These are phyloP conservation scores for Fusarium sp. DNA, from an alignment of 2,329 filamentous ascomycete genomes.

Conservation along the genomic window DNA sequence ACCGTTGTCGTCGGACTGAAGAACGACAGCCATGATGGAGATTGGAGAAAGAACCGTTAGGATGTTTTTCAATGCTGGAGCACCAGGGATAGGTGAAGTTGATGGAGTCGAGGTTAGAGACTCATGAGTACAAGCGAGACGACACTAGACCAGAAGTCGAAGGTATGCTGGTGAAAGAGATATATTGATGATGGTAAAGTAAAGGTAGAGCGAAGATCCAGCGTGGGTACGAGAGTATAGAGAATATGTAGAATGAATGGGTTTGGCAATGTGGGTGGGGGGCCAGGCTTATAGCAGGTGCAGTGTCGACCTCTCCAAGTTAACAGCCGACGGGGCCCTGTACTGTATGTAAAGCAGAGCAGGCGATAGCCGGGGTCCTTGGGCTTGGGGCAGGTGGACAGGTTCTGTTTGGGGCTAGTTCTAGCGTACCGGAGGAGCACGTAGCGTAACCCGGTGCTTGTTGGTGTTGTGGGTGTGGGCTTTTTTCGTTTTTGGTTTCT, in stretches of 20 bases:
- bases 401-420: constrained; percentile 43
- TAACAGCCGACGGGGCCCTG: not conserved
- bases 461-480: constrained; percentile 29
- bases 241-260: constrained; percentile 36
- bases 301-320: constrained; percentile 22
- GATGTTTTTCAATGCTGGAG: constrained; percentile 41
- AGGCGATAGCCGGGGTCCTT: constrained; percentile 33
- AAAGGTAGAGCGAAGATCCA: constrained; percentile 25
- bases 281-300: constrained; percentile 44
- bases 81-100: constrained; percentile 33
- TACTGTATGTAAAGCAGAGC: constrained; percentile 18
- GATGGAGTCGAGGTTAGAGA: constrained; percentile 29
- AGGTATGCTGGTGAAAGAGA: constrained; percentile 7
- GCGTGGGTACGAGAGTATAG: constrained; percentile 41
- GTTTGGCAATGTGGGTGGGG: constrained; percentile 45
- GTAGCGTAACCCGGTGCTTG: constrained; percentile 26
- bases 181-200: constrained; percentile 19
- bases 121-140: constrained; percentile 38
- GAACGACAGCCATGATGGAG: constrained; percentile 64
- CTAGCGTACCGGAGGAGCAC: constrained; percentile 37
- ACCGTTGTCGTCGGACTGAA: constrained; percentile 66
- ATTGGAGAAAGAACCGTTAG: constrained; percentile 34
- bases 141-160: constrained; percentile 8
- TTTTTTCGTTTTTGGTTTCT: constrained; percentile 8
- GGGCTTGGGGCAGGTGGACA: constrained; percentile 41